Evolutionary conservation across 495 filamentous ascomycete species (phyloP).

Genomic region (Aspergillus nidulans): DNA sequence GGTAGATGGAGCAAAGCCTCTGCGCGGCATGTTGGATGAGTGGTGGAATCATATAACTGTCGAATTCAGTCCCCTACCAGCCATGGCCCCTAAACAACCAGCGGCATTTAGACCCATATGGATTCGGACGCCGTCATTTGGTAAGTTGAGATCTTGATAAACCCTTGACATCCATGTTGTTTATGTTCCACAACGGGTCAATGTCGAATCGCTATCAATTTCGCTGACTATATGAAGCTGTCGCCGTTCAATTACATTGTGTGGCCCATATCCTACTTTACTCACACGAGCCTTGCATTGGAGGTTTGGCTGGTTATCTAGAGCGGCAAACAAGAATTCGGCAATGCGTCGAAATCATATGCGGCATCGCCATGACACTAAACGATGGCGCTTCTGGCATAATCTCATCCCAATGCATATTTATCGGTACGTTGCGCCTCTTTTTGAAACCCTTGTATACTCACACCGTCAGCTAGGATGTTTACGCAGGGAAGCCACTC

Average conservation of each 20-base stretch:
- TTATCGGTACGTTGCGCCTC: background rate
- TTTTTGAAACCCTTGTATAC: background rate
- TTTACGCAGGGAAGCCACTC: conserved; percentile 12
- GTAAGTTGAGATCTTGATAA: too few relatives aligned
- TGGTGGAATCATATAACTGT: conserved; percentile 23
- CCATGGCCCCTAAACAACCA: background rate
- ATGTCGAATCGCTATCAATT: too few relatives aligned
- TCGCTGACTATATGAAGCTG: background rate
- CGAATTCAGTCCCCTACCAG: conserved; percentile 22
- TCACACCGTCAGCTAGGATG: conserved; percentile 4
- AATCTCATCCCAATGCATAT: conserved; percentile 29
- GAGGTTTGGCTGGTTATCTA: conserved; percentile 14
- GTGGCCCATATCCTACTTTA: conserved; percentile 19
- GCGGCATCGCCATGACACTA: conserved; percentile 21
- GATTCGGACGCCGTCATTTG: conserved; percentile 21
- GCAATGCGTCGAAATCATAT: conserved; percentile 19
- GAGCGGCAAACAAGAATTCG: conserved; percentile 16
- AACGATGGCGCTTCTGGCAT: conserved; percentile 21
- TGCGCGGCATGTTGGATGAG: conserved; percentile 20
- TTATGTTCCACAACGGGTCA: background rate
- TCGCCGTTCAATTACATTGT: conserved; percentile 21
- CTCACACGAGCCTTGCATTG: conserved; percentile 20
- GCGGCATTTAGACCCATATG: conserved; percentile 15
- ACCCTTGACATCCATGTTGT: too few relatives aligned
- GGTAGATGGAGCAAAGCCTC: conserved; percentile 11